Percentiles rank a stretch among this genome's conserved stretches.
Evolutionary conservation across 2,329 filamentous ascomycete genomes (phyloP).

Genomic region (Arachnopeziza araneosa): DNA sequence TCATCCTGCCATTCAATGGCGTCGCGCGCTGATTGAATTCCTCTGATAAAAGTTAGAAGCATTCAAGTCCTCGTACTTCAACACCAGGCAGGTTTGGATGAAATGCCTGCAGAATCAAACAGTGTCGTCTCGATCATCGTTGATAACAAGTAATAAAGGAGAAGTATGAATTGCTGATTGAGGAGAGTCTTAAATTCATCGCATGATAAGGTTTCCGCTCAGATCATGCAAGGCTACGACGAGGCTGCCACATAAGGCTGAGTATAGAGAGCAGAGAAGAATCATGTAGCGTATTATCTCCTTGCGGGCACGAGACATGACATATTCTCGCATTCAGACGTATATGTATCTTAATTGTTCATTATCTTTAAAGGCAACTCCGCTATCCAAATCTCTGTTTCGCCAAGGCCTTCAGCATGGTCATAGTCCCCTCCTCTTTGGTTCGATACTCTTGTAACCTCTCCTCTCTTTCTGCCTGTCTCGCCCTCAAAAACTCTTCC

Average conservation of each 20-base stretch:
- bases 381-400: conserved; percentile 66
- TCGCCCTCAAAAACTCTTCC: conserved; percentile 73
- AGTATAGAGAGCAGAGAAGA: not conserved
- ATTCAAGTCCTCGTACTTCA: no score
- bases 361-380: not conserved
- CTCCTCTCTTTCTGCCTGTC: conserved; percentile 75
- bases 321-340: no score
- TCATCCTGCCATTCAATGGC: not conserved
- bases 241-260: conserved; percentile 1
- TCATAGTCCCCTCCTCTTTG: conserved; percentile 81
- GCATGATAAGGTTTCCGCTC: not conserved
- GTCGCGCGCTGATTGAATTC: not conserved
- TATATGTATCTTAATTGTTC: no score
- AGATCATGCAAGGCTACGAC: conserved; percentile 10
- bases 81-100: no score
- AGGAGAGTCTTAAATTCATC: not conserved
- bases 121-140: not conserved
- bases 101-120: not conserved
- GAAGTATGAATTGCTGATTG: not conserved
- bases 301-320: no score
- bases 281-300: not conserved
- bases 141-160: not conserved
- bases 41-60: not conserved
- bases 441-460: conserved; percentile 61
- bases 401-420: conserved; percentile 72